Conservation (phyloP, 345 rosid genomes). For the Xanthoceras sorbifolium region DNA sequence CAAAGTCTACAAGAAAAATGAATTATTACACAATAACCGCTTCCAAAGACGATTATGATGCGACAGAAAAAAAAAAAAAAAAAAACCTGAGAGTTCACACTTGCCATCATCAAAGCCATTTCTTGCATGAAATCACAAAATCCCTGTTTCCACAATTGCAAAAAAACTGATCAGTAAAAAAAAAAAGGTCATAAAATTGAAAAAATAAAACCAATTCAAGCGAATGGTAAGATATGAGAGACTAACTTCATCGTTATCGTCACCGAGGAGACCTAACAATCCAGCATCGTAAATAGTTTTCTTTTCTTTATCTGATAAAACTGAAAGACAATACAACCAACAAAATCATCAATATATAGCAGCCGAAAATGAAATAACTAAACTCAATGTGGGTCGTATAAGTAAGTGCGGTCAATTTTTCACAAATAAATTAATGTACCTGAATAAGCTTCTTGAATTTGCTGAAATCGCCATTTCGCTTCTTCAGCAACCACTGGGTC, state of each 20-base stretch:
- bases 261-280: constrained; percentile 28
- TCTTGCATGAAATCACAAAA: constrained; percentile 47
- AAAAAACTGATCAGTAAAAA: not conserved
- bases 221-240: not conserved
- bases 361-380: not conserved
- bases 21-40: no score
- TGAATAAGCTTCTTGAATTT: constrained; percentile 48
- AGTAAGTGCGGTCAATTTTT: not conserved
- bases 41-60: not conserved
- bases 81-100: constrained; percentile 23
- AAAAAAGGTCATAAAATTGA: no score
- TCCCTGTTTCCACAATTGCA: constrained; percentile 21
- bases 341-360: not conserved
- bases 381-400: not conserved
- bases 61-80: no score
- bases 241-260: constrained; percentile 42
- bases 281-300: constrained; percentile 39
- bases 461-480: constrained; percentile 40
- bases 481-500: constrained; percentile 30
- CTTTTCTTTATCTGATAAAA: constrained; percentile 33
- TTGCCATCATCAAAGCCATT: constrained; percentile 37
- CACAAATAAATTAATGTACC: not conserved
- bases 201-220: not conserved
- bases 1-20: not conserved
- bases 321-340: constrained; percentile 2